These are phyloP conservation scores for Epichloe coenophiala DNA, from an alignment of 2,329 filamentous ascomycete species.

Conservation along the genomic window DNA sequence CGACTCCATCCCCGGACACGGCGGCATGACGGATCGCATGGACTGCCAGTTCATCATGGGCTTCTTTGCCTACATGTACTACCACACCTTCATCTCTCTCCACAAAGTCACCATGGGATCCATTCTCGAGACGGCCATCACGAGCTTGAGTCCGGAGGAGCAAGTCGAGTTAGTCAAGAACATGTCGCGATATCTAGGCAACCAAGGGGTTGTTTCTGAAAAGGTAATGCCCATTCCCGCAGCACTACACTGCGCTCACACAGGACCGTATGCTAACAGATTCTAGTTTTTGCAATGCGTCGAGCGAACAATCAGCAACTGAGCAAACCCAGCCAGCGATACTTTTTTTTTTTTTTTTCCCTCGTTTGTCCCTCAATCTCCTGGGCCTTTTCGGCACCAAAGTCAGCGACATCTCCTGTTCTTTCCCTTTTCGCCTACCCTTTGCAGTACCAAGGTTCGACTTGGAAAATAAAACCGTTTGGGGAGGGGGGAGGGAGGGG, in stretches of 20 bases:
- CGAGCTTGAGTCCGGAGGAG: constrained; percentile 73
- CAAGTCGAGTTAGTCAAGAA: constrained; percentile 68
- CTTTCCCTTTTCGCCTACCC: neutral
- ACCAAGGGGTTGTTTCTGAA: constrained; percentile 38
- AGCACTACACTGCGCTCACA: neutral
- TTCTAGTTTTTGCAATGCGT: constrained; percentile 11
- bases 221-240: constrained; percentile 10
- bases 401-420: neutral
- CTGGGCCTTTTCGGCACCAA: neutral
- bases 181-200: constrained; percentile 49
- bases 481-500: too few species aligned
- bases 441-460: too few species aligned
- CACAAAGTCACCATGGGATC: constrained; percentile 75
- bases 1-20: constrained; percentile 92
- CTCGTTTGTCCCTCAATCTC: neutral
- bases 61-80: constrained; percentile 97
- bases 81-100: constrained; percentile 88
- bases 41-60: constrained; percentile 99
- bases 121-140: constrained; percentile 85
- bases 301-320: constrained; percentile 8
- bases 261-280: neutral
- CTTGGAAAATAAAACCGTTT: too few species aligned
- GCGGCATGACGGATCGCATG: constrained; percentile 97
- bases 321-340: neutral
- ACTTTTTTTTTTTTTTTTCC: neutral